A percentile compares a stretch with the other conserved stretches of the same genome.
phyloP scores from a whole-genome alignment of 2,329 filamentous ascomycete species.

The Aspergillus quadricinctus region DNA sequence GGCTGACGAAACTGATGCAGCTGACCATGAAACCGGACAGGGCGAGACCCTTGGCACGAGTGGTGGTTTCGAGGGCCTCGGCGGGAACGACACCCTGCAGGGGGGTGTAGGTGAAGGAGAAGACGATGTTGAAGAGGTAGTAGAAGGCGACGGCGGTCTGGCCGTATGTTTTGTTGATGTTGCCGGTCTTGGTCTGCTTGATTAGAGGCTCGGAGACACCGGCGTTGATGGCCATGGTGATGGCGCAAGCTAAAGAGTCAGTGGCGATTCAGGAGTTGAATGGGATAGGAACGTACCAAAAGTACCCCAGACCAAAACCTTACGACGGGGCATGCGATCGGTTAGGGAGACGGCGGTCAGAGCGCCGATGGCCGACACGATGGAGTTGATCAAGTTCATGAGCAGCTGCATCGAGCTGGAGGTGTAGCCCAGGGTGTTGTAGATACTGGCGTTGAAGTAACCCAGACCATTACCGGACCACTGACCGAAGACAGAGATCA shows the following conservation, averaged over 20 bases:
- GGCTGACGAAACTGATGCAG: constrained; percentile 47
- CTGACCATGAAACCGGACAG: constrained; percentile 45
- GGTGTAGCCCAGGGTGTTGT: constrained; percentile 28
- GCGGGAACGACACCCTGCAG: constrained; percentile 47
- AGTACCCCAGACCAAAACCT: constrained; percentile 45
- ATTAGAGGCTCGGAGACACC: constrained; percentile 41
- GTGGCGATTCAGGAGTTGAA: neutral
- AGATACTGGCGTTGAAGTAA: constrained; percentile 51
- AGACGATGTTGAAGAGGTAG: constrained; percentile 49
- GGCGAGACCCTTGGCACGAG: constrained; percentile 47
- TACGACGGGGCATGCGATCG: constrained; percentile 46
- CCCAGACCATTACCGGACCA: constrained; percentile 50
- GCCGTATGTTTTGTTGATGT: constrained; percentile 36
- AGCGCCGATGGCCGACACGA: constrained; percentile 45
- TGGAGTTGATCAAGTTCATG: constrained; percentile 47
- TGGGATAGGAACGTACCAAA: constrained; percentile 19
- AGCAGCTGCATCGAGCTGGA: constrained; percentile 37
- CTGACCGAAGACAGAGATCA: constrained; percentile 51
- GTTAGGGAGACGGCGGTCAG: constrained; percentile 42
- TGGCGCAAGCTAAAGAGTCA: constrained; percentile 29
- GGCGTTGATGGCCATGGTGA: constrained; percentile 44
- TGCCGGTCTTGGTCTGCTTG: constrained; percentile 12
- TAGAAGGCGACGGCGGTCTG: constrained; percentile 46
- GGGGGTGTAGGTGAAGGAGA: constrained; percentile 50
- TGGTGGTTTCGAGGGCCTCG: constrained; percentile 48